Conservation (phyloP, 23 red algal species). For the Porphyridium purpureum region DNA sequence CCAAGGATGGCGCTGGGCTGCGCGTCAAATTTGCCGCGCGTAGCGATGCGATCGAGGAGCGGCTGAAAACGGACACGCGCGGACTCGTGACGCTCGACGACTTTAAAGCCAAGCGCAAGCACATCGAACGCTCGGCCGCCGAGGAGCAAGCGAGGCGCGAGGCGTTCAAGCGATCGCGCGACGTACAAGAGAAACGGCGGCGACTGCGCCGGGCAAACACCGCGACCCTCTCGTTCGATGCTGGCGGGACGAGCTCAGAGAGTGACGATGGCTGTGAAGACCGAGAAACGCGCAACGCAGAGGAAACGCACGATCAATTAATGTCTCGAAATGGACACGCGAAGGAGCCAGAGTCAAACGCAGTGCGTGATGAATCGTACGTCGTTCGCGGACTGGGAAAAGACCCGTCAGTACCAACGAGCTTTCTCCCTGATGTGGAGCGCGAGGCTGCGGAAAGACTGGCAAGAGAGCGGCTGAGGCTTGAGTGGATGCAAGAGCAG, state of each 20-base stretch:
- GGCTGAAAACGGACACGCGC: constrained; percentile 46
- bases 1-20: constrained; percentile 7
- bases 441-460: constrained; percentile 26
- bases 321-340: neutral
- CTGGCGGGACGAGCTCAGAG: neutral
- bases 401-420: constrained; percentile 46
- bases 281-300: neutral
- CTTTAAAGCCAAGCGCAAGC: constrained; percentile 42
- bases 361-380: neutral
- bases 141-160: constrained; percentile 14
- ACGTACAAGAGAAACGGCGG: neutral
- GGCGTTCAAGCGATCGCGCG: neutral
- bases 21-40: constrained; percentile 27
- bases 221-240: neutral
- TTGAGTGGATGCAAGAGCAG: constrained; percentile 63
- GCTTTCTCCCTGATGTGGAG: constrained; percentile 56
- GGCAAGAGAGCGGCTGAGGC: constrained; percentile 58
- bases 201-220: neutral
- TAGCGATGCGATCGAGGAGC: constrained; percentile 41
- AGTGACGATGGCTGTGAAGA: neutral
- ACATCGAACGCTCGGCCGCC: constrained; percentile 29
- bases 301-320: constrained; percentile 1
- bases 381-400: constrained; percentile 25
- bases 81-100: constrained; percentile 59
- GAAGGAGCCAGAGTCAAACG: neutral